Percentiles rank a stretch among this genome's conserved stretches.
Evolutionary conservation across 495 filamentous ascomycete species (phyloP).

Genomic region (Neurospora sp.): DNA sequence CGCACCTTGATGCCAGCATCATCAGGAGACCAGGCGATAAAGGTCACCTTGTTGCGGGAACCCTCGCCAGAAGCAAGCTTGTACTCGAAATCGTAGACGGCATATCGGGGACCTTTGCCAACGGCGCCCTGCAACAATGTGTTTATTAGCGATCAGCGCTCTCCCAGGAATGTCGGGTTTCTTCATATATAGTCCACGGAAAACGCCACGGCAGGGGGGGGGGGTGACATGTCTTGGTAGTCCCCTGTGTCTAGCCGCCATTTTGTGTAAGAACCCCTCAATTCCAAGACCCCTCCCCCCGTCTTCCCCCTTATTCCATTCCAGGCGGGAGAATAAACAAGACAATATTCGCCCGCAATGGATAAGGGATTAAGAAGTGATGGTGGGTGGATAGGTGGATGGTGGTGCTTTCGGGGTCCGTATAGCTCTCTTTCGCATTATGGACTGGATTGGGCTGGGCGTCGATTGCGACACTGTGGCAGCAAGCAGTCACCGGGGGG

Average conservation of each 20-base stretch:
- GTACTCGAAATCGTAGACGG: constrained; percentile 86
- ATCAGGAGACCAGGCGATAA: constrained; percentile 88
- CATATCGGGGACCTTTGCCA: constrained; percentile 77
- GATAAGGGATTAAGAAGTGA: background rate
- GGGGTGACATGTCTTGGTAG: background rate
- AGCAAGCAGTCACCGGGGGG: background rate
- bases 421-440: background rate
- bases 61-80: constrained; percentile 71
- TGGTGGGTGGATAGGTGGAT: background rate
- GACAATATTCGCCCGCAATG: background rate
- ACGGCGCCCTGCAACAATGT: constrained; percentile 38
- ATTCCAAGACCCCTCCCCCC: background rate
- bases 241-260: background rate
- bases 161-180: background rate
- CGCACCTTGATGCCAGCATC: constrained; percentile 72
- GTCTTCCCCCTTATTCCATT: background rate
- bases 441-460: background rate
- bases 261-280: background rate
- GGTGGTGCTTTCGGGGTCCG: background rate
- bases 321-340: background rate
- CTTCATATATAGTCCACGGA: background rate
- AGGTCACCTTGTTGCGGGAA: constrained; percentile 86
- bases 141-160: background rate
- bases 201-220: background rate
- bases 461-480: background rate